phyloP scores from a whole-genome alignment of 495 filamentous ascomycete species.

The Bacidia rubella region DNA sequence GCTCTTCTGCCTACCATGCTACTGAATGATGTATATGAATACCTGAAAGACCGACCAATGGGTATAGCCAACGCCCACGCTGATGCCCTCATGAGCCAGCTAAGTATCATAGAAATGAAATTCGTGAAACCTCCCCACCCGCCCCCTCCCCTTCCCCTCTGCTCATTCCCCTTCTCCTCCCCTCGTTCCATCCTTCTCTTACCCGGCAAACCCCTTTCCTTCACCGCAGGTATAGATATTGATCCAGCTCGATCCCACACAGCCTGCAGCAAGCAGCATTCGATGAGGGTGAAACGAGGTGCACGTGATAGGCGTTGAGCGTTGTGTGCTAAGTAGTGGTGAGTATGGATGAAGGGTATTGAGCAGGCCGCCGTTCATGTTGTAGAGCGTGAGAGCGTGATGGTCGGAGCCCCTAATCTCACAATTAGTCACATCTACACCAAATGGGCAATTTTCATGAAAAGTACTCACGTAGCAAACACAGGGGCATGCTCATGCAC shows the following conservation, averaged over 20 bases:
- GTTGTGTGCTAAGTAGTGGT: conserved; percentile 68
- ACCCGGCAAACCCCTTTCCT: not conserved
- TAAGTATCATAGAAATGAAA: not conserved
- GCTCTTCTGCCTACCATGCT: too few species aligned
- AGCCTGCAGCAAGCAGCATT: conserved; percentile 78
- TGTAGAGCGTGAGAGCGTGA: conserved; percentile 83
- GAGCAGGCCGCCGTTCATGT: conserved; percentile 63
- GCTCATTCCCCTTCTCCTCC: not conserved
- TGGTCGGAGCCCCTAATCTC: conserved; percentile 62
- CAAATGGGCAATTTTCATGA: not conserved
- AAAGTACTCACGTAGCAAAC: conserved; percentile 70
- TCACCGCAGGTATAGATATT: conserved; percentile 52
- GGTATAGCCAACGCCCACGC: not conserved
- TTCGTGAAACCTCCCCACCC: not conserved
- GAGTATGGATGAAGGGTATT: conserved; percentile 78
- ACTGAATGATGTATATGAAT: too few species aligned
- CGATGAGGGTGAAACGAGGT: conserved; percentile 94
- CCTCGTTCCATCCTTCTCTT: not conserved
- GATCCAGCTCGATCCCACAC: conserved; percentile 55
- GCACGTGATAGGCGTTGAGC: conserved; percentile 64
- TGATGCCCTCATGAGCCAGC: not conserved
- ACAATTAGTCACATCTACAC: not conserved
- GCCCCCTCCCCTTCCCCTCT: not conserved
- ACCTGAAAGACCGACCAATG: too few species aligned
- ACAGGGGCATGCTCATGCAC: conserved; percentile 96